These are phyloP conservation scores for Lojkania enalia DNA, from an alignment of 2,329 filamentous ascomycete genomes.

Conservation along the genomic window DNA sequence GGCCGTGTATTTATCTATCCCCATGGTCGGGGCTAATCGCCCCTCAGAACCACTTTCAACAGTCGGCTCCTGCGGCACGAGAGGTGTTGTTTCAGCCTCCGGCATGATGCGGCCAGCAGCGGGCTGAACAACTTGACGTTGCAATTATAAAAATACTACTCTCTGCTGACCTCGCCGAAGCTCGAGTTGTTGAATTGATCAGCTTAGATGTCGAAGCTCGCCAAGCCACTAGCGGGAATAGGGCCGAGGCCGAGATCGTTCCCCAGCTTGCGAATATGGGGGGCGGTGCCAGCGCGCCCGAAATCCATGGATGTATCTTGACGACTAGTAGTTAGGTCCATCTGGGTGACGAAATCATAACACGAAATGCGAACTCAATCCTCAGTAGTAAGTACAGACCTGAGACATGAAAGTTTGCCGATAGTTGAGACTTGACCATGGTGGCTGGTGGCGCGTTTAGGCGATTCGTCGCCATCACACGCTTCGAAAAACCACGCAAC, in stretches of 20 bases:
- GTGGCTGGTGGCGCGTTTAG: background rate
- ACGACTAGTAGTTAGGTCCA: background rate
- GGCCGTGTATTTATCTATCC: too few species aligned
- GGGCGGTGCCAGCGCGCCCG: background rate
- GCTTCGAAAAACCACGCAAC: background rate
- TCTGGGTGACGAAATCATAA: background rate
- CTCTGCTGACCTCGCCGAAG: constrained; percentile 1
- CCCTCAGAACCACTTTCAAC: too few species aligned
- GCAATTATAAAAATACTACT: background rate
- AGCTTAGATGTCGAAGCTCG: background rate
- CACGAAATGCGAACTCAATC: background rate
- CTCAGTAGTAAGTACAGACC: background rate
- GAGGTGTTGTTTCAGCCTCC: background rate
- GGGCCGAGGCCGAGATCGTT: background rate
- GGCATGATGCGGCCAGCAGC: background rate
- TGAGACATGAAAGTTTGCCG: background rate
- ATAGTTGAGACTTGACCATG: background rate
- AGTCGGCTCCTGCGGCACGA: too few species aligned
- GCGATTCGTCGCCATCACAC: background rate
- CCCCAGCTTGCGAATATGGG: background rate
- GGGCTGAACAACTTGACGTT: background rate
- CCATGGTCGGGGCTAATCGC: too few species aligned
- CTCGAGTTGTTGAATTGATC: background rate
- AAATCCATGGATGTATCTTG: background rate
- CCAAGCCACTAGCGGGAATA: background rate